Evolutionary conservation across 768 basidiomycete genomes (phyloP).

Genomic region (Amanita molliuscula): DNA sequence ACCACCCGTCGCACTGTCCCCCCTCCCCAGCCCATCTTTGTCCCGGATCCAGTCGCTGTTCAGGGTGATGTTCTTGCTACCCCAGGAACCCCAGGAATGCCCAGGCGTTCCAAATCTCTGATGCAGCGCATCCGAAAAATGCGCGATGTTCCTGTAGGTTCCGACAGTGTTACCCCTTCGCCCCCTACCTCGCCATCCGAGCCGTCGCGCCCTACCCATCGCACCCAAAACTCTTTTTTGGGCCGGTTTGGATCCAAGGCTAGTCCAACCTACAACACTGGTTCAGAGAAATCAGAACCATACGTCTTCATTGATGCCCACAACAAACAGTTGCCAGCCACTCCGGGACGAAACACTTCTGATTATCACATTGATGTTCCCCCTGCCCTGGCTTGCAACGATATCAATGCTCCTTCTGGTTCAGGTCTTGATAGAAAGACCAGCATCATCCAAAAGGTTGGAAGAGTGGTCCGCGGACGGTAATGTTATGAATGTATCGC

Average conservation of each 20-base stretch:
- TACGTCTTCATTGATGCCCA: slow-evolving; percentile 60
- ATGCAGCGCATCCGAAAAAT: slow-evolving; percentile 87
- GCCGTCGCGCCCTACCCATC: slow-evolving; percentile 51
- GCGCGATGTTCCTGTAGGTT: slow-evolving; percentile 70
- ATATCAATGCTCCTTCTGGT: slow-evolving; percentile 16
- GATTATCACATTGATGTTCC: slow-evolving; percentile 13
- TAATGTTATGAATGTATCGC: slow-evolving; percentile 14
- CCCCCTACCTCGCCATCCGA: slow-evolving; percentile 21
- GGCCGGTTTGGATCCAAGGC: slow-evolving; percentile 46
- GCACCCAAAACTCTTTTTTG: slow-evolving; percentile 64
- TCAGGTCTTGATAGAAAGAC: slow-evolving; percentile 58
- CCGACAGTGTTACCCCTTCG: slow-evolving; percentile 32
- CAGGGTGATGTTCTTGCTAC: slow-evolving; percentile 30
- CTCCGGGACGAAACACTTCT: slow-evolving; percentile 15
- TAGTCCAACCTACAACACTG: slow-evolving; percentile 13
- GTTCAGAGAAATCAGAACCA: slow-evolving; percentile 34
- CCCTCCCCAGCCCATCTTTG: slow-evolving; percentile 77
- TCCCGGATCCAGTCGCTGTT: slow-evolving; percentile 39
- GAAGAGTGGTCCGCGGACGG: slow-evolving; percentile 55
- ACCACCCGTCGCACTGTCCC: slow-evolving; percentile 49
- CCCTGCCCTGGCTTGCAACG: slow-evolving; percentile 11
- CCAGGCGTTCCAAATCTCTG: slow-evolving; percentile 71
- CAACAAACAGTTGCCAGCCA: slow-evolving; percentile 48
- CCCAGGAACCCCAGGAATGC: slow-evolving; percentile 33
- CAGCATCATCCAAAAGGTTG: slow-evolving; percentile 73